Base-by-base conservation (phyloP, 495 filamentous ascomycete genomes). In the Podospora fimiseda region DNA sequence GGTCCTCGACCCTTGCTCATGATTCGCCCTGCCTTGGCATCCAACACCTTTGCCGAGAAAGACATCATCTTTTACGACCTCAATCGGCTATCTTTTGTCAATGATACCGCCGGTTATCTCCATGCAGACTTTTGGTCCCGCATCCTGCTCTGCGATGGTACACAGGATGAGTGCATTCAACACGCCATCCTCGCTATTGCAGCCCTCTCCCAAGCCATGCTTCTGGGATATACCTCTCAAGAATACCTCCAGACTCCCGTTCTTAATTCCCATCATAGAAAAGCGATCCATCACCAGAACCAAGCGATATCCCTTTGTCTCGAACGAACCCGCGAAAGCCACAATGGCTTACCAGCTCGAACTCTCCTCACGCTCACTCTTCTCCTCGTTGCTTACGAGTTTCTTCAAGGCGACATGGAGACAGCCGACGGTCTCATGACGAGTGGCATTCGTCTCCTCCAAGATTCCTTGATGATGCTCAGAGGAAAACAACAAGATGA, bases 371-470 rank as follows among this genome's bases (percentile, higher is more conserved):
- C 59, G 30, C 41, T 66, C 50, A 49, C 57, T 1, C 36, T 59
- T 21, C 52, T 59, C 2, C 47, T 59, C 39, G 51, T 56, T 16
- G 48, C 52, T 16, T 59, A 67, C 36, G 66, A 69, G 55, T 38
- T 69, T 13, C 33, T 69, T 13, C 63, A 65, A 27, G 61, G 66
- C 1, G 63, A 69, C 39, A 54, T 69, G 39, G 27, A 58, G 27
- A 52, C 51, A 3, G 66, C 51, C 1, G 60, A 64, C 44, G 23
- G 36, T 8, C 52, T 59, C 8, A 52, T 59, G 38, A 55, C 57
- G 2, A 59, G 43, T 20, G 44, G 42, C 20, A 55, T 55, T 13
- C 20, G 41, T 1, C 48, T 59, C 1, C 39, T 59, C 18, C 30
- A 36, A 45, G 48, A 20, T 19, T 49, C 42, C 14, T 36, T 59